A percentile compares a stretch with the other conserved stretches of the same genome.
Evolutionary conservation across 768 basidiomycete species (phyloP).

Genomic region (Rhodotorula kratochvilovae): DNA sequence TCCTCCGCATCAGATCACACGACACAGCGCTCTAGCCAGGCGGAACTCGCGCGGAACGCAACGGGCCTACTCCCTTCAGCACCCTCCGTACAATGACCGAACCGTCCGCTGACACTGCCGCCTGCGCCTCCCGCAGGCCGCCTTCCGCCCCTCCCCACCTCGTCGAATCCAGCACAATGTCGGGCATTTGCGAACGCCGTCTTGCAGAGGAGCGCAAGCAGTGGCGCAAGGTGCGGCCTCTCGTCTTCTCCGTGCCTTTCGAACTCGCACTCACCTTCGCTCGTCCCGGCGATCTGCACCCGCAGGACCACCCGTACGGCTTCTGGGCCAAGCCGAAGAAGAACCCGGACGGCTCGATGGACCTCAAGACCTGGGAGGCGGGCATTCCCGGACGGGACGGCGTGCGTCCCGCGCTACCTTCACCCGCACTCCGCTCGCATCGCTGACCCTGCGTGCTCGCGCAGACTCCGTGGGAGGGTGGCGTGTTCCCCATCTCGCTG

Average conservation of each 20-base stretch:
- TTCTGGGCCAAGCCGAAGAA: conserved; percentile 95
- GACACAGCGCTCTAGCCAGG: too few species aligned
- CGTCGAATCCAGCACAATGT: conserved; percentile 53
- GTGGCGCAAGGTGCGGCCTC: conserved; percentile 83
- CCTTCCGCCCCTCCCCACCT: not conserved
- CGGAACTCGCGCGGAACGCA: too few species aligned
- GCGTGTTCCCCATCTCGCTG: conserved; percentile 90
- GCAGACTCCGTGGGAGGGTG: conserved; percentile 95
- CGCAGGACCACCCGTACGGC: conserved; percentile 57
- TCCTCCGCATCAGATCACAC: too few species aligned
- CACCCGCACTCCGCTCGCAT: too few species aligned
- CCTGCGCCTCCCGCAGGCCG: not conserved
- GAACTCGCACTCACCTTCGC: not conserved
- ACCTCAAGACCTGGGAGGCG: conserved; percentile 97
- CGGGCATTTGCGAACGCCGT: conserved; percentile 86
- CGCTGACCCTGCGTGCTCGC: not conserved
- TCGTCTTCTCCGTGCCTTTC: conserved; percentile 1
- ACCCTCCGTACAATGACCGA: too few species aligned
- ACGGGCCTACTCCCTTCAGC: too few species aligned
- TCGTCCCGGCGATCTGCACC: not conserved
- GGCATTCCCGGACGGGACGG: conserved; percentile 89
- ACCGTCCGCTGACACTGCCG: too few species aligned
- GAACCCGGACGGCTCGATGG: conserved; percentile 84
- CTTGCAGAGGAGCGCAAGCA: conserved; percentile 96
- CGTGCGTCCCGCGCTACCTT: conserved; percentile 54